A percentile compares a stretch with the other conserved stretches of the same genome.
phyloP scores from a whole-genome alignment of 768 basidiomycete species.

The Hygrophorus pudorinus region DNA sequence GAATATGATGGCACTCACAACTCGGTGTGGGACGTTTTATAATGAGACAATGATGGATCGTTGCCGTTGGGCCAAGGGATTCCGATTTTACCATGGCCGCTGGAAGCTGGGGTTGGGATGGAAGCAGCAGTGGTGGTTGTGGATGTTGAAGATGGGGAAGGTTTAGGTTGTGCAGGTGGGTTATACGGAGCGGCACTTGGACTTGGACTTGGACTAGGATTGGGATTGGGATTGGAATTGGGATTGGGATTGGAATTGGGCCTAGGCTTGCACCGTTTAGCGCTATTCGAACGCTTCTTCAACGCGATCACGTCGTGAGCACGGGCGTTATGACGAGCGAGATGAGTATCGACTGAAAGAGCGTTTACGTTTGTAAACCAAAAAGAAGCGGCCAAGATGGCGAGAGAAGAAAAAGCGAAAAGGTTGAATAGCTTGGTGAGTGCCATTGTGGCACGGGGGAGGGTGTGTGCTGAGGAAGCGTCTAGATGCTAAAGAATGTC shows the following conservation, averaged over 20 bases:
- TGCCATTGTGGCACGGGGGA: slow-evolving; percentile 27
- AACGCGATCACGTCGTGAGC: slow-evolving; percentile 37
- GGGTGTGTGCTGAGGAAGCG: slow-evolving; percentile 9
- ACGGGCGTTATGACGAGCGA: slow-evolving; percentile 35
- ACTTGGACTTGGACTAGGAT: slow-evolving; percentile 8
- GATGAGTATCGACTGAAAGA: slow-evolving; percentile 33
- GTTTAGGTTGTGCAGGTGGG: too few species aligned
- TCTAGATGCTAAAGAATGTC: slow-evolving; percentile 7
- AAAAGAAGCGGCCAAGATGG: slow-evolving; percentile 43
- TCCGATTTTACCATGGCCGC: slow-evolving; percentile 39
- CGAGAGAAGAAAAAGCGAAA: slow-evolving; percentile 47
- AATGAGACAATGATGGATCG: slow-evolving; percentile 38
- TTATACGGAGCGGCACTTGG: too few species aligned
- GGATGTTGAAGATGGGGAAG: slow-evolving; percentile 8
- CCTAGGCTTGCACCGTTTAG: slow-evolving; percentile 50
- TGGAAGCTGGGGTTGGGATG: slow-evolving; percentile 10
- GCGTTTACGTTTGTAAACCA: slow-evolving; percentile 39
- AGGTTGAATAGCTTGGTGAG: slow-evolving; percentile 43
- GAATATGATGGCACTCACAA: slow-evolving; percentile 23
- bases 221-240: slow-evolving; percentile 9
- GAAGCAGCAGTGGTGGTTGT: slow-evolving; percentile 7
- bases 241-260: slow-evolving; percentile 22
- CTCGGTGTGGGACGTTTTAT: slow-evolving; percentile 32
- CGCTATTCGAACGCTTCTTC: slow-evolving; percentile 35
- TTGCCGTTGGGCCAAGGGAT: slow-evolving; percentile 59